Conservation (phyloP, 176 grass and related monocot species). For the Echinochloa phyllopogon region DNA sequence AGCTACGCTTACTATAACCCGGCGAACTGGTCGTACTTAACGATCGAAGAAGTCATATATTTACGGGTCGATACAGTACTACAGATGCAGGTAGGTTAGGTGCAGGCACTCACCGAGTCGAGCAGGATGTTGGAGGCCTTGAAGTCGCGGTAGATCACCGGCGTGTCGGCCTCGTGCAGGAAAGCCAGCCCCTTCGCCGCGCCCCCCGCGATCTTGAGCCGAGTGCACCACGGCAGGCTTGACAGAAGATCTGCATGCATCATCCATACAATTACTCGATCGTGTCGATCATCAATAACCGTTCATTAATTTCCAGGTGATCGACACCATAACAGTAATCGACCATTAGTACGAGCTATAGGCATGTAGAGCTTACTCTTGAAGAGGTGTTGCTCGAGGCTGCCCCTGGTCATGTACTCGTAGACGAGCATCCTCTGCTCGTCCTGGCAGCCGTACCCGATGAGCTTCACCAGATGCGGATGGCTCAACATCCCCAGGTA, state of each 20-base stretch:
- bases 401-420: slow-evolving; percentile 77
- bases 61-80: too few relatives aligned
- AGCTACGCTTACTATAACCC: neutral
- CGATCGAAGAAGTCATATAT: too few relatives aligned
- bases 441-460: slow-evolving; percentile 83
- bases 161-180: slow-evolving; percentile 86
- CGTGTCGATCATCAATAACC: neutral
- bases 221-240: slow-evolving; percentile 74
- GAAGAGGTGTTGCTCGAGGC: slow-evolving; percentile 92
- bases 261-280: neutral
- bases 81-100: too few relatives aligned
- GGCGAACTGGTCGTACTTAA: slow-evolving; percentile 1
- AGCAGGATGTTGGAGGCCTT: slow-evolving; percentile 97
- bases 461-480: slow-evolving; percentile 80
- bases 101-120: slow-evolving; percentile 65
- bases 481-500: slow-evolving; percentile 83
- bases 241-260: slow-evolving; percentile 58
- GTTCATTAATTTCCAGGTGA: neutral
- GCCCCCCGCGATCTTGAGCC: slow-evolving; percentile 87
- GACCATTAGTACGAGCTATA: too few relatives aligned
- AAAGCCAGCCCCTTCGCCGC: slow-evolving; percentile 92
- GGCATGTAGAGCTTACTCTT: slow-evolving; percentile 59
- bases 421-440: slow-evolving; percentile 91
- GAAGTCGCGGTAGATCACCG: slow-evolving; percentile 92
- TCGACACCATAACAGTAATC: neutral